phyloP scores from a whole-genome alignment of 2,329 filamentous ascomycete genomes.

The Kalaharituber pfeilii region DNA sequence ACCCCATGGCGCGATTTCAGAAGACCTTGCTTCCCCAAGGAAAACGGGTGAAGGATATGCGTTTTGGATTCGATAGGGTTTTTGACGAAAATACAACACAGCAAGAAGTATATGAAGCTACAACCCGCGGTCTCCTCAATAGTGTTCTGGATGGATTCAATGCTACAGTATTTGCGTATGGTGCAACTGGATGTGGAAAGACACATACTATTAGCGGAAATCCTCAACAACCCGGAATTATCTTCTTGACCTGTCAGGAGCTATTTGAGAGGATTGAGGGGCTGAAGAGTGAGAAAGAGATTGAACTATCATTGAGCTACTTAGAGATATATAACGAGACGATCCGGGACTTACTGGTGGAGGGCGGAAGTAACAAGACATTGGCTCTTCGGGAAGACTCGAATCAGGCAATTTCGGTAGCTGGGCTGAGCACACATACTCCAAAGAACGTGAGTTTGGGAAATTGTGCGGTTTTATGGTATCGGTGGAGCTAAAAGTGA shows the following conservation, averaged over 20 bases:
- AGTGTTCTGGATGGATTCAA: constrained; percentile 96
- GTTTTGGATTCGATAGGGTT: constrained; percentile 88
- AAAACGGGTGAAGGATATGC: constrained; percentile 92
- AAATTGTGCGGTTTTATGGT: no score
- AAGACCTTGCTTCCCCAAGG: constrained; percentile 60
- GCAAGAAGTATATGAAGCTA: constrained; percentile 85
- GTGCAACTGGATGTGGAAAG: constrained; percentile 93
- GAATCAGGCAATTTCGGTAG: constrained; percentile 79
- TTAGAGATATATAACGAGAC: constrained; percentile 99
- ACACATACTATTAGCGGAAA: constrained; percentile 96
- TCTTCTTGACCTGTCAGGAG: constrained; percentile 98
- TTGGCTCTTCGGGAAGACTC: constrained; percentile 89
- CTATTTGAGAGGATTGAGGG: constrained; percentile 93
- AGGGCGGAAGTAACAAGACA: constrained; percentile 62
- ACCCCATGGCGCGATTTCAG: constrained; percentile 70
- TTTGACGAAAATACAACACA: constrained; percentile 93
- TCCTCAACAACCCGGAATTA: constrained; percentile 82
- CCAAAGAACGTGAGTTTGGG: constrained; percentile 47
- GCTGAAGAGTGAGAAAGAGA: constrained; percentile 64
- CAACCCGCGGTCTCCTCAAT: constrained; percentile 75
- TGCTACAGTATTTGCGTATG: constrained; percentile 95
- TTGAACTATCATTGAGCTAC: constrained; percentile 83
- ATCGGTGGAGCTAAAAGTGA: background rate
- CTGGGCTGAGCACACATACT: constrained; percentile 77
- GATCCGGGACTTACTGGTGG: constrained; percentile 84